A percentile compares a stretch with the other conserved stretches of the same genome.
Conservation (phyloP, 202 grass and related monocot species). For the Musa balbisiana region DNA sequence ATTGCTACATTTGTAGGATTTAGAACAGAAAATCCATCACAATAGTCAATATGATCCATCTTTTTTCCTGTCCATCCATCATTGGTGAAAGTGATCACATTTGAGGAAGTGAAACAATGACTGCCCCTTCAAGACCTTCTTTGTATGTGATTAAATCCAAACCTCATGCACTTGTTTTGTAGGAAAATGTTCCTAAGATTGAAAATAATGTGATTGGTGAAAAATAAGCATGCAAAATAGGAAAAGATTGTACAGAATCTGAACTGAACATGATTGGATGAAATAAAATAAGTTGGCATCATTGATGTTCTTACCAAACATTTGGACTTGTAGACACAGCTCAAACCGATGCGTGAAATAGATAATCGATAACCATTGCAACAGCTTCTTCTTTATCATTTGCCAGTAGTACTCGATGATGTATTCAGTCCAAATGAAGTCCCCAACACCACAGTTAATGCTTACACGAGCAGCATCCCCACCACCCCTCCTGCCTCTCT, state of each 20-base stretch:
- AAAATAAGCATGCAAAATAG: not conserved
- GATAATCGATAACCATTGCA: no score
- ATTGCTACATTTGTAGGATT: no score
- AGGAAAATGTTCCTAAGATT: no score
- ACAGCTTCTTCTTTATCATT: not conserved
- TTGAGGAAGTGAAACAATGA: no score
- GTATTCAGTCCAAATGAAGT: not conserved
- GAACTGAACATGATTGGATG: not conserved
- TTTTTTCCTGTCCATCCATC: no score
- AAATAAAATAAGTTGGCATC: not conserved
- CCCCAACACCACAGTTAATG: not conserved
- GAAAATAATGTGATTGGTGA: not conserved
- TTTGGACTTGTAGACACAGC: conserved; percentile 1
- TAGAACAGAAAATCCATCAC: no score
- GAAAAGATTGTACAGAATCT: not conserved
- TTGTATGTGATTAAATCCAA: no score
- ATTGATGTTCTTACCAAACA: not conserved
- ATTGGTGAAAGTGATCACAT: no score
- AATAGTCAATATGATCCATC: no score
- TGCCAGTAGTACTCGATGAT: not conserved
- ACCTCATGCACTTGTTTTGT: no score
- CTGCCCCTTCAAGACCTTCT: no score
- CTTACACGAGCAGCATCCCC: not conserved
- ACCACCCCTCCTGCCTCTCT: not conserved
- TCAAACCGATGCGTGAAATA: not conserved